Evolutionary conservation across 192 early-diverging fungal species (phyloP).

Genomic region (Coemansia sp.): DNA sequence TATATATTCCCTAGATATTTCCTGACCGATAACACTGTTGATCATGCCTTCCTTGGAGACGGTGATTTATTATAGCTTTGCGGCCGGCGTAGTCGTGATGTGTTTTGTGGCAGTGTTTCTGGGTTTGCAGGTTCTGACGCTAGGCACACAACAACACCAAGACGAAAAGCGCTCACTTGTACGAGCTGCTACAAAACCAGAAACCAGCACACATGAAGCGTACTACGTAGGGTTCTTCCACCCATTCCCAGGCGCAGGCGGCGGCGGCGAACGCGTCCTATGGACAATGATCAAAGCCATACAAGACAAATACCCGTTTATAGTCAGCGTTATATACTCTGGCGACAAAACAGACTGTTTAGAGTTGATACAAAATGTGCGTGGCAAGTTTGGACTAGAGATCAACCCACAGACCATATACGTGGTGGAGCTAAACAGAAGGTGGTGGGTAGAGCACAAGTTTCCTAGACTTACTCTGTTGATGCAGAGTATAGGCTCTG

Average conservation of each 20-base stretch:
- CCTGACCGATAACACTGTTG: too few species aligned
- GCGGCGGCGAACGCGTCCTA: constrained; percentile 95
- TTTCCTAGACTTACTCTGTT: constrained; percentile 83
- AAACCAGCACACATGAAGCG: constrained; percentile 37
- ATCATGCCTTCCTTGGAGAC: constrained; percentile 24
- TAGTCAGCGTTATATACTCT: constrained; percentile 78
- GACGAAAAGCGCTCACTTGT: background rate
- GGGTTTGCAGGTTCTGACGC: constrained; percentile 24
- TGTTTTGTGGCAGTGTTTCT: constrained; percentile 11
- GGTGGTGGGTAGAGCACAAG: constrained; percentile 68
- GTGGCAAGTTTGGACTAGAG: constrained; percentile 68
- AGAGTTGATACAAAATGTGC: constrained; percentile 56
- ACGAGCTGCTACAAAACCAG: constrained; percentile 16
- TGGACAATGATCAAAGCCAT: constrained; percentile 87
- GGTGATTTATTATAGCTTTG: constrained; percentile 26
- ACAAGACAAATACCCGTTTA: constrained; percentile 66
- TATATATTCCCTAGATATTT: background rate
- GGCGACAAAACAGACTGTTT: constrained; percentile 63
- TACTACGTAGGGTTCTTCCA: constrained; percentile 85
- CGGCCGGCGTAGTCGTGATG: constrained; percentile 21
- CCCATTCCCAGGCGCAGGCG: constrained; percentile 89
- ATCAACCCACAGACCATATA: constrained; percentile 58
- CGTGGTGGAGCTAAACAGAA: constrained; percentile 65
- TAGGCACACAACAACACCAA: constrained; percentile 37
- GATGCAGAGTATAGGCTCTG: constrained; percentile 81